Base-by-base conservation (phyloP, 1,284 basidiomycete species). In the Trichosporon sp. region DNA sequence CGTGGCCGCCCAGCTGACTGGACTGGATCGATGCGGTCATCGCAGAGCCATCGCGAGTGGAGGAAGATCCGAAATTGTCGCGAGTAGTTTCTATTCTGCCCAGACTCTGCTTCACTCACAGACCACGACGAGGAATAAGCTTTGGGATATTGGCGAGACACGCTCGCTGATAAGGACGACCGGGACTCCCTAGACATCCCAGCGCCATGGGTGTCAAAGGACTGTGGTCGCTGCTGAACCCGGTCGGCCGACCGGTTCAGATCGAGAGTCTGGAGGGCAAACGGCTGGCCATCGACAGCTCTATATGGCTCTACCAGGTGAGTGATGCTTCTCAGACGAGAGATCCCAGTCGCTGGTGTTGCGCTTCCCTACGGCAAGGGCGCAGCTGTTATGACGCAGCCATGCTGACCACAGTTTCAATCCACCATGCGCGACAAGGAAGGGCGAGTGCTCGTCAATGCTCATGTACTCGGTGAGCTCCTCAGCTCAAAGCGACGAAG, bases 391-490 rank as follows among this genome's bases (percentile, higher is more conserved):
- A n/a, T n/a, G n/a, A n/a, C n/a, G n/a, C n/a, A n/a, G 36, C 6
- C 8, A n/a, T 21, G 34, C 46, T 66, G 21, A 63, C 21, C 0
- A 19, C 89, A 97, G 81, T 97, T 97, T 74, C 94, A 96, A 81
- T 95, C 95, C 37, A 98, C 96, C 1, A 98, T 99, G 95, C 87
- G 96, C 29, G 95, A 96, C 81, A 95, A 93, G 75, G 92, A 98
- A 65, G 96, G 96, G 14, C 86, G 88, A 25, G 92, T 87, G 10
- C 82, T 99, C 40, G 86, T 90, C 64, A 98, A 98, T 74, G 95
- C 95, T 0, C 96, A 99, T 81, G 88, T 99, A 25, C 83, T 99
- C 56, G 95, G 95, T 80, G 29, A 61, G 76, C 52, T 52, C 3
- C 8, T 31, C 16, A 16, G 1, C 3, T 6, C 33, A 4, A 19